Evolutionary conservation across 1,284 basidiomycete species (phyloP).

Genomic region (Irpex sp.): DNA sequence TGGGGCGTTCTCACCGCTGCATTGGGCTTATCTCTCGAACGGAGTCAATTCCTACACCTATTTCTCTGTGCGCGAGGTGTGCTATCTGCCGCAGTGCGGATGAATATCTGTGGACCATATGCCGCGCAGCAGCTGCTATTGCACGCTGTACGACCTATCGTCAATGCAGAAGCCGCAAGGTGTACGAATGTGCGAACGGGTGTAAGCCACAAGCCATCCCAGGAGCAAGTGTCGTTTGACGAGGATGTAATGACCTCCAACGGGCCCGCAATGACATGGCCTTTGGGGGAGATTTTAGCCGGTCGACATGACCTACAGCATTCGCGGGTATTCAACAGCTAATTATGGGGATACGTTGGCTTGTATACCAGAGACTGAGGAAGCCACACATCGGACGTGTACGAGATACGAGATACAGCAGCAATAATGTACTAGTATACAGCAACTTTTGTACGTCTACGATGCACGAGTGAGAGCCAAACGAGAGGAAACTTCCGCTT

Average conservation of each 20-base stretch:
- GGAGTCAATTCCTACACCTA: conserved; percentile 80
- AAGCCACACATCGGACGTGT: neutral
- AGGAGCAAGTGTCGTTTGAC: conserved; percentile 3
- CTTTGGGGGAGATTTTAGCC: conserved; percentile 91
- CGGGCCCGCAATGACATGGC: conserved; percentile 90
- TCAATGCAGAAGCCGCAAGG: conserved; percentile 48
- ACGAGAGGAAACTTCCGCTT: conserved; percentile 91
- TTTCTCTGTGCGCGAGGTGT: conserved; percentile 91
- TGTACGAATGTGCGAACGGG: conserved; percentile 46
- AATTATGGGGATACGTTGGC: conserved; percentile 10
- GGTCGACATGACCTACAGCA: conserved; percentile 92
- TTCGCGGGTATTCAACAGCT: conserved; percentile 95
- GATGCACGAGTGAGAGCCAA: conserved; percentile 66
- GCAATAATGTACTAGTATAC: conserved; percentile 15
- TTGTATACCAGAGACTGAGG: no score
- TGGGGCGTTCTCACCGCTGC: conserved; percentile 85
- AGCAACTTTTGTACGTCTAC: conserved; percentile 19
- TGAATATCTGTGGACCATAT: conserved; percentile 94
- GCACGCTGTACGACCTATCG: conserved; percentile 63
- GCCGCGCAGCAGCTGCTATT: conserved; percentile 85
- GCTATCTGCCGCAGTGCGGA: conserved; percentile 86
- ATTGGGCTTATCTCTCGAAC: conserved; percentile 69
- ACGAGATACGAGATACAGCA: conserved; percentile 14
- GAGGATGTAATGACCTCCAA: conserved; percentile 21
- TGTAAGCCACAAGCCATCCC: conserved; percentile 24